Evolutionary conservation across 345 rosid genomes (phyloP).

Genomic region (Laguncularia racemosa): DNA sequence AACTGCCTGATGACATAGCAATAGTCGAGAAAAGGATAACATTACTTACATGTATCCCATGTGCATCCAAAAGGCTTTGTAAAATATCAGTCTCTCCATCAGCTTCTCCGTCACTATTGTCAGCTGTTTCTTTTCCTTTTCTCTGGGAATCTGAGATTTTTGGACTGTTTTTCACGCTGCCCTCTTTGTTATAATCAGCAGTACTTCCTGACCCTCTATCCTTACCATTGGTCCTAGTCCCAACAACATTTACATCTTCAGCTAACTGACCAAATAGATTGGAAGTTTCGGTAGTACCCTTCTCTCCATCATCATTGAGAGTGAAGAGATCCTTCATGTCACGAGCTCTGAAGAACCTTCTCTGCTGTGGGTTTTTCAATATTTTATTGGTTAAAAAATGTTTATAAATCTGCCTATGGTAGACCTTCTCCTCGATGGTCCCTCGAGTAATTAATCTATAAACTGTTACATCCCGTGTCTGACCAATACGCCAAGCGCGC

Average conservation of each 20-base stretch:
- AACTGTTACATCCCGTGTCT: slow-evolving; percentile 80
- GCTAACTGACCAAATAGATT: slow-evolving; percentile 76
- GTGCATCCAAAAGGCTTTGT: slow-evolving; percentile 70
- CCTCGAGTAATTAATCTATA: slow-evolving; percentile 92
- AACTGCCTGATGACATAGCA: not conserved
- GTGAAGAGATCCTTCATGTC: slow-evolving; percentile 93
- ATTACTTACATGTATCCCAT: slow-evolving; percentile 83
- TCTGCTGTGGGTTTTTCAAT: slow-evolving; percentile 91
- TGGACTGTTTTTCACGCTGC: slow-evolving; percentile 17
- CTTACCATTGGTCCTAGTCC: slow-evolving; percentile 28
- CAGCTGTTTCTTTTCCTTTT: slow-evolving; percentile 42
- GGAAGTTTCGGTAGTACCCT: slow-evolving; percentile 74
- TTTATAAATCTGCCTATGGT: slow-evolving; percentile 93
- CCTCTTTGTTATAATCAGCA: slow-evolving; percentile 19
- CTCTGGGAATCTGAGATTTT: slow-evolving; percentile 25
- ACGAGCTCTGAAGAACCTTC: slow-evolving; percentile 89
- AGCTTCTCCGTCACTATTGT: slow-evolving; percentile 30
- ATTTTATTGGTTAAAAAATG: slow-evolving; percentile 95
- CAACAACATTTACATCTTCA: slow-evolving; percentile 66
- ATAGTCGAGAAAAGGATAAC: not conserved
- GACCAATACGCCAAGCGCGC: slow-evolving; percentile 99
- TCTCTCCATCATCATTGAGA: slow-evolving; percentile 62
- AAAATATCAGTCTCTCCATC: slow-evolving; percentile 76
- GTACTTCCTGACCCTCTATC: slow-evolving; percentile 15
- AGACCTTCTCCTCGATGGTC: slow-evolving; percentile 95